phyloP scores from a whole-genome alignment of 352 stramenopile genomes.

The Globisporangium nagaii region DNA sequence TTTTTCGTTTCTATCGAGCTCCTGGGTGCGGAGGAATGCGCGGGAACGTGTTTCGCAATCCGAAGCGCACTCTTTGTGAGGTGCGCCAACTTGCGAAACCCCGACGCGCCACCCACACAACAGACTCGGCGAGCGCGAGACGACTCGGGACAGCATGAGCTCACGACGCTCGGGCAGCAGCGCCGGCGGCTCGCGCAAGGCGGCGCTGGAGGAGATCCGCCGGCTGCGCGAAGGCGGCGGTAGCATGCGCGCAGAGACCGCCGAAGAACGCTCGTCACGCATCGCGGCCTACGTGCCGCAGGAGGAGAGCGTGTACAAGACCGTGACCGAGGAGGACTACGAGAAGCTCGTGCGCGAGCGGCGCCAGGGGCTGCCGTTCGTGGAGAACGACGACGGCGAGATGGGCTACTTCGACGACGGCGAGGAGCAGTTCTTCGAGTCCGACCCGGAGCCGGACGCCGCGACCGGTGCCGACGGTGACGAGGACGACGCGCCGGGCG shows the following conservation, averaged over 20 bases:
- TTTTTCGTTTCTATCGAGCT: no score
- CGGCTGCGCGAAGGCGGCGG: slow-evolving; percentile 50
- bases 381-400: slow-evolving; percentile 73
- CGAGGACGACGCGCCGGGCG: slow-evolving; percentile 25
- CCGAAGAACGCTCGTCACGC: slow-evolving; percentile 25
- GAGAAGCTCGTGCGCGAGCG: slow-evolving; percentile 78
- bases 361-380: slow-evolving; percentile 70
- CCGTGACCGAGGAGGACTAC: slow-evolving; percentile 83
- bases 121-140: no score
- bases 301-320: slow-evolving; percentile 81
- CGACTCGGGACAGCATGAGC: slow-evolving; percentile 64
- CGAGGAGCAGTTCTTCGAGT: slow-evolving; percentile 88
- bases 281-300: slow-evolving; percentile 70
- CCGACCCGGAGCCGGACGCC: slow-evolving; percentile 55
- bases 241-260: neutral
- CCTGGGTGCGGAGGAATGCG: no score
- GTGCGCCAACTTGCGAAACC: no score
- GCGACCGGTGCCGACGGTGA: slow-evolving; percentile 19
- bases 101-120: no score
- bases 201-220: slow-evolving; percentile 74
- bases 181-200: slow-evolving; percentile 28
- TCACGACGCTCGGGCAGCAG: slow-evolving; percentile 39
- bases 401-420: slow-evolving; percentile 88
- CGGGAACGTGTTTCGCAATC: no score
- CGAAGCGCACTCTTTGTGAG: no score